Percentiles rank a stretch among this genome's conserved stretches.
Evolutionary conservation across 805 yeast species (phyloP).

Genomic region (Kodamaea neixiangensis): DNA sequence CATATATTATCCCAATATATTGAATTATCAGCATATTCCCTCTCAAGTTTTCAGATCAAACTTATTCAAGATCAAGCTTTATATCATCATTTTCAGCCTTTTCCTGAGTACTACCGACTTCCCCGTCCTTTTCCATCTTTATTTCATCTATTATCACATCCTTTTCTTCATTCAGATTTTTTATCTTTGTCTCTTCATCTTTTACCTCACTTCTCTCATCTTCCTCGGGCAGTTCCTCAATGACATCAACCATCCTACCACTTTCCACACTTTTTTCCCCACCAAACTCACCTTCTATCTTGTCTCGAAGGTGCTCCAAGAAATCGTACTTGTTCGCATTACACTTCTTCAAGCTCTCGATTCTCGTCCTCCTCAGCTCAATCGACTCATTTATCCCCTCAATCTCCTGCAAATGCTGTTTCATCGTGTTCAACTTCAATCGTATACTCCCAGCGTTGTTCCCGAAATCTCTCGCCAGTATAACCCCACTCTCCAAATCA

Average conservation of each 20-base stretch:
- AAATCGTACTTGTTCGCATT: constrained; percentile 29
- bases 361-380: constrained; percentile 33
- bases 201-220: background rate
- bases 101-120: background rate
- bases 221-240: background rate
- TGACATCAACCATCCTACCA: background rate
- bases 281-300: constrained; percentile 12
- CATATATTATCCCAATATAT: too few species aligned
- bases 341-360: constrained; percentile 33
- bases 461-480: constrained; percentile 44
- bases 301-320: constrained; percentile 18
- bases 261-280: background rate
- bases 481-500: constrained; percentile 34
- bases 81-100: background rate
- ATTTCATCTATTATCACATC: background rate
- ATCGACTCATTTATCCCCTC: constrained; percentile 49
- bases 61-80: background rate
- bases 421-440: constrained; percentile 38
- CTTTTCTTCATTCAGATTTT: background rate
- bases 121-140: background rate
- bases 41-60: background rate
- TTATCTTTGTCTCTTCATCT: background rate
- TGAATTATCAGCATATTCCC: background rate
- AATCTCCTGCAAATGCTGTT: constrained; percentile 37
- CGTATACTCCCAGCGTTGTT: constrained; percentile 48